Evolutionary conservation across 2,329 filamentous ascomycete species (phyloP).

Genomic region (Pyricularia pennisetigena): DNA sequence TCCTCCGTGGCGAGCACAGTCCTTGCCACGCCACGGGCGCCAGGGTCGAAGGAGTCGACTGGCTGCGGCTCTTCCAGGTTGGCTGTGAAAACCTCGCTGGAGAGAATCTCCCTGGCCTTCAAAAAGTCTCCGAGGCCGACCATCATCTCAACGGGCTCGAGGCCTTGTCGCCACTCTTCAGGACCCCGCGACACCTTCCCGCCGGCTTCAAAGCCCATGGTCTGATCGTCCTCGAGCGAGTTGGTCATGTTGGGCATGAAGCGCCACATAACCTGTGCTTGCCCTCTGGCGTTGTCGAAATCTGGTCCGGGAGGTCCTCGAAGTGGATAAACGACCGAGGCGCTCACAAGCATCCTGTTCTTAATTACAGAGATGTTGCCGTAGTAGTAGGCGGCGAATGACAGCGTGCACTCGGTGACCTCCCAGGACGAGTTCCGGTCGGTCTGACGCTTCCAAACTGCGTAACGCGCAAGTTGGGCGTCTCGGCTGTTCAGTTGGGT

Average conservation of each 20-base stretch:
- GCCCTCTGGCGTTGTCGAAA: background rate
- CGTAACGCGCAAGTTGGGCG: background rate
- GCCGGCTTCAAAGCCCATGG: background rate
- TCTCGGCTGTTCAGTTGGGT: background rate
- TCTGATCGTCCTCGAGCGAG: background rate
- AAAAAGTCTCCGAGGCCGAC: background rate
- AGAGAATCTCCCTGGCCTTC: background rate
- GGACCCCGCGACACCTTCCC: background rate
- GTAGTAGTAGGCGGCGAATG: constrained; percentile 2
- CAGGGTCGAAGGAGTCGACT: background rate
- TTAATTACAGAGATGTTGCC: background rate
- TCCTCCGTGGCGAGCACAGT: constrained; percentile 76
- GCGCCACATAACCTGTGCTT: background rate
- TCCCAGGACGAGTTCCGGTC: background rate
- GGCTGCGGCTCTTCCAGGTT: constrained; percentile 2
- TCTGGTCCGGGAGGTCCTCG: background rate
- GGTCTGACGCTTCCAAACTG: background rate
- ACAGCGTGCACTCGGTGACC: constrained; percentile 2
- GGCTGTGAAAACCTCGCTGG: background rate
- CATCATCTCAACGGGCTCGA: background rate
- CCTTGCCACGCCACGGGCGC: background rate
- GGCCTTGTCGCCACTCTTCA: background rate
- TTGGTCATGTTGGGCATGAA: background rate
- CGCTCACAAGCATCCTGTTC: background rate
- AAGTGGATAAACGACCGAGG: constrained; percentile 1